Percentiles rank a stretch among this genome's conserved stretches.
These are phyloP conservation scores for Mortierella sp. DNA, from an alignment of 371 early-diverging fungal species.

Conservation along the genomic window DNA sequence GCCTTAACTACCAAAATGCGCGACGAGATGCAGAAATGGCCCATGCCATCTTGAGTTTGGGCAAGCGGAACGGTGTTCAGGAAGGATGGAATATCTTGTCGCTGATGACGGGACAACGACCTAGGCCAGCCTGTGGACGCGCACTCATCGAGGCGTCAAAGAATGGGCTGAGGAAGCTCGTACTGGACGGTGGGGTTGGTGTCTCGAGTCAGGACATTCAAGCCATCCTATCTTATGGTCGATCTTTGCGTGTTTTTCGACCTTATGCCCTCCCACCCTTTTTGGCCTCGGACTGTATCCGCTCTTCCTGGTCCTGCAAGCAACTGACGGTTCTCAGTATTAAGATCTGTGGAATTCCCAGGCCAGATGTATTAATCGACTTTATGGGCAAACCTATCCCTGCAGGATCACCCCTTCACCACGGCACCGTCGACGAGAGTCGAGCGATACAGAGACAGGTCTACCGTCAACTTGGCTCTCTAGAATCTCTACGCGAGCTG, in stretches of 20 bases:
- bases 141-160: neutral
- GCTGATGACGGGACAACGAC: neutral
- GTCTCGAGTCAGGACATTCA: neutral
- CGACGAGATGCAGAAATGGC: neutral
- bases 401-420: neutral
- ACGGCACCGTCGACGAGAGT: neutral
- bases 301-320: neutral
- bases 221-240: neutral
- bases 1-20: neutral
- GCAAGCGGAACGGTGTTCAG: neutral
- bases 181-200: neutral
- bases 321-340: neutral
- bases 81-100: slow-evolving; percentile 2
- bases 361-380: neutral
- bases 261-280: neutral
- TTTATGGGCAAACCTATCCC: neutral
- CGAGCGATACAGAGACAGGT: neutral
- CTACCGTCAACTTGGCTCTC: neutral
- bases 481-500: neutral
- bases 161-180: neutral
- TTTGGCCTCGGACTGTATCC: neutral
- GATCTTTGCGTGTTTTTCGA: neutral
- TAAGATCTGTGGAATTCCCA: neutral
- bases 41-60: neutral
- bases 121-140: neutral